These are phyloP conservation scores for Alternaria atra DNA, from an alignment of 2,329 filamentous ascomycete species.

Conservation along the genomic window DNA sequence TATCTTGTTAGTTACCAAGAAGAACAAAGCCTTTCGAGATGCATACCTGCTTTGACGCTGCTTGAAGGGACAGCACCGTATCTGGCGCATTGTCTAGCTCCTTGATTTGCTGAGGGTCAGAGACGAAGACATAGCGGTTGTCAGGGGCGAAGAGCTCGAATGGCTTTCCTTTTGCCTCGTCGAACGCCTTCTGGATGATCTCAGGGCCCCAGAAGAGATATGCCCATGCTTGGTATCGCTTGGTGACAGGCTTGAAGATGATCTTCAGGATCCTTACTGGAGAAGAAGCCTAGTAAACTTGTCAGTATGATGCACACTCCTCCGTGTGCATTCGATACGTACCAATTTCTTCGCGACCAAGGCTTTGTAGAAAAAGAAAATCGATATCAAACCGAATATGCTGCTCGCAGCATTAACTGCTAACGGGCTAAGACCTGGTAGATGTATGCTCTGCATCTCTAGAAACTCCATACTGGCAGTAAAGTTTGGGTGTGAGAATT, in stretches of 20 bases:
- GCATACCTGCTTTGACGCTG: slow-evolving; percentile 25
- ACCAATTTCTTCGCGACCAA: slow-evolving; percentile 18
- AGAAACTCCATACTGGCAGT: slow-evolving; percentile 9
- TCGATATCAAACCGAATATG: slow-evolving; percentile 21
- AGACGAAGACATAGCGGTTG: slow-evolving; percentile 25
- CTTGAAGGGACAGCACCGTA: slow-evolving; percentile 24
- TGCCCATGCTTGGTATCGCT: slow-evolving; percentile 20
- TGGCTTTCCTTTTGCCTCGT: slow-evolving; percentile 18
- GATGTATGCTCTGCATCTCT: slow-evolving; percentile 9
- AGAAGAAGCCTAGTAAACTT: slow-evolving; percentile 6
- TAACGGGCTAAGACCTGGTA: slow-evolving; percentile 11
- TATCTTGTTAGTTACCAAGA: neutral
- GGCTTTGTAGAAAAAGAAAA: slow-evolving; percentile 21
- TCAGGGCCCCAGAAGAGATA: slow-evolving; percentile 25
- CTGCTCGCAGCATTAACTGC: slow-evolving; percentile 19
- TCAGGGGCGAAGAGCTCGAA: slow-evolving; percentile 26
- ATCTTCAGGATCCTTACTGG: slow-evolving; percentile 3
- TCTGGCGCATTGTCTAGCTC: slow-evolving; percentile 27
- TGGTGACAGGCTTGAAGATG: slow-evolving; percentile 12
- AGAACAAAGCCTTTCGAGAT: neutral
- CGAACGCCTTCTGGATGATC: slow-evolving; percentile 23
- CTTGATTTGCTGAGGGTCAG: slow-evolving; percentile 26
- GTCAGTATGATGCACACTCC: neutral
- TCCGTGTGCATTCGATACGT: neutral
- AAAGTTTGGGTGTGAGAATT: neutral